Percentiles rank a stretch among this genome's conserved stretches.
These are phyloP conservation scores for Colletotrichum limetticola DNA, from an alignment of 2,329 filamentous ascomycete genomes.

Conservation along the genomic window DNA sequence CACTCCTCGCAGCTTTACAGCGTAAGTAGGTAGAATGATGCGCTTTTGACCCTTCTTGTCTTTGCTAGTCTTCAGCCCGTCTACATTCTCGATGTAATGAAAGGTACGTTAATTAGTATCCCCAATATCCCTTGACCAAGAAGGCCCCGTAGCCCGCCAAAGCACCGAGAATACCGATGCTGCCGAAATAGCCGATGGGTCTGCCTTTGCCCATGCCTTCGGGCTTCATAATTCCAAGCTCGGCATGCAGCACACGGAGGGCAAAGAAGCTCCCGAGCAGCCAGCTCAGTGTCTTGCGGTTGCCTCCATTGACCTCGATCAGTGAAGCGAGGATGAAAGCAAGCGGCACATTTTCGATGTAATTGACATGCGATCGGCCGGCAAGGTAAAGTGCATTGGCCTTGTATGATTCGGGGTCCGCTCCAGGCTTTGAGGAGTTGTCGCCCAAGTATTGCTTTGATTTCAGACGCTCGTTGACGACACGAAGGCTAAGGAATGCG, in stretches of 20 bases:
- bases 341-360: conserved; percentile 17
- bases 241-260: conserved; percentile 17
- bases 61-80: neutral
- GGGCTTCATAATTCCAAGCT: conserved; percentile 9
- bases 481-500: conserved; percentile 20
- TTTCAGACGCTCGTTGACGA: conserved; percentile 11
- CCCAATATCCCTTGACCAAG: conserved; percentile 25
- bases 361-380: conserved; percentile 18
- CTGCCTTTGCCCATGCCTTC: neutral
- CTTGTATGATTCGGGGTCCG: neutral
- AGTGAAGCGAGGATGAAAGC: conserved; percentile 1
- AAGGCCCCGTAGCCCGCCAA: conserved; percentile 16
- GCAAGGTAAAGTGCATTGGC: conserved; percentile 13
- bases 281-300: conserved; percentile 12
- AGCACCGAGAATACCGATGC: conserved; percentile 2
- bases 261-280: conserved; percentile 10
- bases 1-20: no score
- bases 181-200: conserved; percentile 13
- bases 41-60: no score
- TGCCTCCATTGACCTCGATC: conserved; percentile 21
- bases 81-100: neutral
- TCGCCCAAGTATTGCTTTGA: conserved; percentile 21
- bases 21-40: no score
- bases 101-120: neutral
- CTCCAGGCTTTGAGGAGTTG: neutral